Base-by-base conservation (phyloP, 2,329 filamentous ascomycete species). In the Didymella glomerata region DNA sequence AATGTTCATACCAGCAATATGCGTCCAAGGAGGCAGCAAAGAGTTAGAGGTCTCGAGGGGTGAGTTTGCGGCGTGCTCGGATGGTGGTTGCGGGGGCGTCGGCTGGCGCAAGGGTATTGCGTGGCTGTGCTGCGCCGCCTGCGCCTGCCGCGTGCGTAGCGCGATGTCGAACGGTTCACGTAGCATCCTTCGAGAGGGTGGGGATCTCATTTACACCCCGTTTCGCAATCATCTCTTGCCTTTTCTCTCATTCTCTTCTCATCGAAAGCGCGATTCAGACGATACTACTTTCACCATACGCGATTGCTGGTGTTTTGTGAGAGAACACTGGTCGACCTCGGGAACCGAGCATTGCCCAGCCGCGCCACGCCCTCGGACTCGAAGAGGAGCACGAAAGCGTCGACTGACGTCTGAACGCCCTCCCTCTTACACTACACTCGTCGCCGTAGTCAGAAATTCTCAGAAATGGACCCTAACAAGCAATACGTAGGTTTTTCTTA, bases 401-500 rank as follows among this genome's bases (percentile, higher is more conserved):
- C 58, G 30, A 36, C 48, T 53, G 49, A 48, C 50, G 54, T 48
- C 51, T 59, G 48, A 53, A 25, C 24, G 38, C 44, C 50, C 36
- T 54, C 60, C 36, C 57, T 56, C 57, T 24, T 62, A 27, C 60
- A 60, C 48, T 45, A 34, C 54, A 42, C 56, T 50, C 40, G n/a
- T 40, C 49, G 32, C 41, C 25, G 32, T 41, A 34, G 16, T 32
- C 28, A 30, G 18, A 34, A 53, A 14, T 40, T n/a, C 4, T 32
- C 34, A 30, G 14, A 47, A 34, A 60, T 60, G 63, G 63, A 49
- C 52, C 50, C 56, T 24, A 59, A 60, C 51, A 65, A 68, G 62
- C 69, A 71, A 73, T 69, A 65, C 60, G 71, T 73, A 69, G 48
- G 71, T 72, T 18, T n/a, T 4, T 28, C 13, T 3, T 4, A 40